A percentile compares a stretch with the other conserved stretches of the same genome.
Conservation (phyloP, 2,329 filamentous ascomycete genomes). For the Hyphodiscus sp. region DNA sequence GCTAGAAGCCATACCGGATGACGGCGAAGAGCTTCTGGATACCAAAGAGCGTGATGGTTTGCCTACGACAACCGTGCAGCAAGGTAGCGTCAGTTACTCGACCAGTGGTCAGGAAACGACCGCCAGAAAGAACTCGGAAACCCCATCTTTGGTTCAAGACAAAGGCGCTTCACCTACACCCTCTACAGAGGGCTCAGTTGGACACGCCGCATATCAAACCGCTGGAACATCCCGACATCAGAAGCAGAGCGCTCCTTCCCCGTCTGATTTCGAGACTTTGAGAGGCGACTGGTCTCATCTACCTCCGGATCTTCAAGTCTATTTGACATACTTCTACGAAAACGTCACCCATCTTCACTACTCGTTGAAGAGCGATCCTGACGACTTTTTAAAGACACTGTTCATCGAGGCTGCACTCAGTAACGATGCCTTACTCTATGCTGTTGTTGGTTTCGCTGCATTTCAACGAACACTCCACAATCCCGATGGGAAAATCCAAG, state of each 20-base stretch:
- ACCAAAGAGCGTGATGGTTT: slow-evolving; percentile 17
- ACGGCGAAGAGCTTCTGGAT: slow-evolving; percentile 37
- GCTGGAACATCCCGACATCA: slow-evolving; percentile 7
- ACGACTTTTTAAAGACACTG: slow-evolving; percentile 66
- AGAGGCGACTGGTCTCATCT: slow-evolving; percentile 50
- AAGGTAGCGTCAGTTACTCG: slow-evolving; percentile 35
- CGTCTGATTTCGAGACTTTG: slow-evolving; percentile 7
- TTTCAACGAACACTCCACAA: slow-evolving; percentile 74
- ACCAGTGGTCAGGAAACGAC: slow-evolving; percentile 31
- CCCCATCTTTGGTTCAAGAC: slow-evolving; percentile 44
- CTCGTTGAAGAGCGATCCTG: slow-evolving; percentile 62
- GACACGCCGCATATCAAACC: slow-evolving; percentile 20
- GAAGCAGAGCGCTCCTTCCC: slow-evolving; percentile 25
- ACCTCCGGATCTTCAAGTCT: slow-evolving; percentile 65
- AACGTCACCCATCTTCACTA: slow-evolving; percentile 81
- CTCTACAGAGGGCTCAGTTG: slow-evolving; percentile 36
- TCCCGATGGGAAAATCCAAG: slow-evolving; percentile 65
- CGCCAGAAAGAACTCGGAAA: slow-evolving; percentile 46
- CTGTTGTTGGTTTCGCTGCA: slow-evolving; percentile 79
- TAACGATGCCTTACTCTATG: slow-evolving; percentile 79
- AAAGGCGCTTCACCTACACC: slow-evolving; percentile 48
- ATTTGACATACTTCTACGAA: slow-evolving; percentile 71
- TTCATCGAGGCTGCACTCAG: slow-evolving; percentile 67
- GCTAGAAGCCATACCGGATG: slow-evolving; percentile 49
- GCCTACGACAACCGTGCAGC: slow-evolving; percentile 28